phyloP scores from a whole-genome alignment of 306 rosid species.

The Arachis hypogaea region DNA sequence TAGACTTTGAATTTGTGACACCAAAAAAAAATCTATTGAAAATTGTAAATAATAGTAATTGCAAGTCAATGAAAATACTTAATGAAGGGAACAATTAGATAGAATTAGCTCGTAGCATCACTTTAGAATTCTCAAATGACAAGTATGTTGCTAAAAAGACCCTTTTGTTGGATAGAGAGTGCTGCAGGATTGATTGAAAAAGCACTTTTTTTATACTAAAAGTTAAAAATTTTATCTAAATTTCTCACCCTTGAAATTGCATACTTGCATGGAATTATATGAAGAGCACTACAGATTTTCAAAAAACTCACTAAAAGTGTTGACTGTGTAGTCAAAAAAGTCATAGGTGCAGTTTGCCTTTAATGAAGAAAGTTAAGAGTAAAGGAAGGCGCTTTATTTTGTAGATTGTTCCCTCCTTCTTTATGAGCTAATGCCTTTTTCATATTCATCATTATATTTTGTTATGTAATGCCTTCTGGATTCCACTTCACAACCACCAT shows the following conservation, averaged over 20 bases:
- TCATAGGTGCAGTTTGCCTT: constrained; percentile 21
- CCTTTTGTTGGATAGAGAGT: no score
- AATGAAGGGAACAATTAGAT: neutral
- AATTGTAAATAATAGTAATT: no score
- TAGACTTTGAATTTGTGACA: no score
- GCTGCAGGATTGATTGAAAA: no score
- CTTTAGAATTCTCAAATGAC: no score
- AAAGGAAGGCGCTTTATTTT: constrained; percentile 64
- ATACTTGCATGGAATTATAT: neutral
- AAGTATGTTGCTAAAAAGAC: no score
- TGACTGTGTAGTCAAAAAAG: constrained; percentile 31
- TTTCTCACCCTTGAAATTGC: neutral
- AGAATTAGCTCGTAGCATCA: no score
- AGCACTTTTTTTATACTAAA: neutral
- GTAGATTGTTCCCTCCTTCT: constrained; percentile 70
- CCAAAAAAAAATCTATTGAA: no score
- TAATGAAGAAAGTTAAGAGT: constrained; percentile 49
- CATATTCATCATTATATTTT: constrained; percentile 47
- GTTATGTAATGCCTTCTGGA: constrained; percentile 34
- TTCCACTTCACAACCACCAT: constrained; percentile 41
- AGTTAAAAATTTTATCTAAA: neutral
- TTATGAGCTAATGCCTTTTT: constrained; percentile 56
- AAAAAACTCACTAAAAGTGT: neutral
- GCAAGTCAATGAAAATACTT: no score
- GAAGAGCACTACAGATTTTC: neutral